These are phyloP conservation scores for Pisolithus orientalis DNA, from an alignment of 768 basidiomycete species.

Conservation along the genomic window DNA sequence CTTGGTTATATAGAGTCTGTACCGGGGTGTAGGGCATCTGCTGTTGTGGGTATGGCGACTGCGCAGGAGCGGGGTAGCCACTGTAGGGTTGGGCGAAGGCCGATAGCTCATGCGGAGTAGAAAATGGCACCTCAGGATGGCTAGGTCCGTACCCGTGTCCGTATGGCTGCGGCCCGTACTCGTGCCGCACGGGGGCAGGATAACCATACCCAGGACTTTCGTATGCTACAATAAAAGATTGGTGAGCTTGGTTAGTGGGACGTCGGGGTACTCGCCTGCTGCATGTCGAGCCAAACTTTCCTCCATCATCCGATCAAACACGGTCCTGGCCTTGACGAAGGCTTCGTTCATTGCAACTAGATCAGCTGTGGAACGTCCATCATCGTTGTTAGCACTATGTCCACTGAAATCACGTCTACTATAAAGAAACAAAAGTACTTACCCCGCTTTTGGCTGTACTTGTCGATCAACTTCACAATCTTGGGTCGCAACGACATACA, in stretches of 20 bases:
- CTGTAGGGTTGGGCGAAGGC: conserved; percentile 17
- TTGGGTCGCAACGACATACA: conserved; percentile 88
- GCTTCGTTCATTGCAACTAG: conserved; percentile 92
- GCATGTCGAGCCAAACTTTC: conserved; percentile 75
- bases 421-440: conserved; percentile 2
- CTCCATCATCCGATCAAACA: conserved; percentile 93
- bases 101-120: conserved; percentile 12
- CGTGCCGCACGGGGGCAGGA: conserved; percentile 28
- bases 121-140: conserved; percentile 20
- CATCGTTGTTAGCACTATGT: not conserved
- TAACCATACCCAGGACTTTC: conserved; percentile 22
- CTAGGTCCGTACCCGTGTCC: conserved; percentile 28
- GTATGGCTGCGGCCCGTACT: conserved; percentile 37
- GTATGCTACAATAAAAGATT: conserved; percentile 45
- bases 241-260: not conserved
- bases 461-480: conserved; percentile 95
- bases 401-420: not conserved
- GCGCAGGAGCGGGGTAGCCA: conserved; percentile 1
- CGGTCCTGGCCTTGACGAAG: conserved; percentile 80
- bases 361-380: conserved; percentile 53
- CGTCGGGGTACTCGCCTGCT: conserved; percentile 38
- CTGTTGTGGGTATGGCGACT: conserved; percentile 10
- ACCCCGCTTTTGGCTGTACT: conserved; percentile 92
- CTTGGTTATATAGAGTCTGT: conserved; percentile 3
- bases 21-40: conserved; percentile 7